phyloP scores from a whole-genome alignment of 768 basidiomycete species.

The Clathrus columnatus region DNA sequence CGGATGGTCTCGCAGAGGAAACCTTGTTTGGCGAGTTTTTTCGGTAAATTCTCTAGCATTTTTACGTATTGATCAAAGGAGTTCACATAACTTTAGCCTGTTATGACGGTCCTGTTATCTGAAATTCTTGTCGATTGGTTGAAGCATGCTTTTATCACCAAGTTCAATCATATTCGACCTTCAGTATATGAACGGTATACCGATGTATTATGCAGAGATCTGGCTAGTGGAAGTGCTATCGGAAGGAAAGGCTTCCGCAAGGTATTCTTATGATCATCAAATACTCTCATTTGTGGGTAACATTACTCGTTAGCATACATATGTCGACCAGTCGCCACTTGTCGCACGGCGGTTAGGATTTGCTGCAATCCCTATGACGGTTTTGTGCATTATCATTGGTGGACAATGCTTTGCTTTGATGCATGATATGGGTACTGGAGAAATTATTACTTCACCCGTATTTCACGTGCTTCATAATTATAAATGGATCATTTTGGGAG shows the following conservation, averaged over 20 bases:
- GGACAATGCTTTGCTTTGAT: constrained; percentile 60
- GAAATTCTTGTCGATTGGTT: constrained; percentile 98
- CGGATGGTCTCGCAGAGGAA: constrained; percentile 74
- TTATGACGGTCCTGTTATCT: constrained; percentile 80
- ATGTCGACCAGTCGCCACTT: constrained; percentile 92
- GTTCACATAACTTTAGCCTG: constrained; percentile 49
- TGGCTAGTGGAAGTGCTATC: constrained; percentile 69
- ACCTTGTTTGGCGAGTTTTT: constrained; percentile 78
- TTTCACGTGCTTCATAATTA: constrained; percentile 39
- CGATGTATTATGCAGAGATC: constrained; percentile 90
- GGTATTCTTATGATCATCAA: constrained; percentile 29
- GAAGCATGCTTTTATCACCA: constrained; percentile 98
- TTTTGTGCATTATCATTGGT: constrained; percentile 68
- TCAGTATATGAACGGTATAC: constrained; percentile 92
- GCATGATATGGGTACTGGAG: constrained; percentile 18
- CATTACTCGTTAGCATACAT: constrained; percentile 52
- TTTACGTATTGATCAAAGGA: not conserved
- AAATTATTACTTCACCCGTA: not conserved
- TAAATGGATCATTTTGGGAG: constrained; percentile 58
- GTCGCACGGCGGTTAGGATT: constrained; percentile 93
- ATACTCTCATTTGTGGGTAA: not conserved
- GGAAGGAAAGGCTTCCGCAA: constrained; percentile 63
- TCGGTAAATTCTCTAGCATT: constrained; percentile 49
- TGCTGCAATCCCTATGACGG: constrained; percentile 84
- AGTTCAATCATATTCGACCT: constrained; percentile 96